A percentile compares a stretch with the other conserved stretches of the same genome.
These are phyloP conservation scores for Chlorella sp. DNA, from an alignment of 139 green algal species.

Conservation along the genomic window DNA sequence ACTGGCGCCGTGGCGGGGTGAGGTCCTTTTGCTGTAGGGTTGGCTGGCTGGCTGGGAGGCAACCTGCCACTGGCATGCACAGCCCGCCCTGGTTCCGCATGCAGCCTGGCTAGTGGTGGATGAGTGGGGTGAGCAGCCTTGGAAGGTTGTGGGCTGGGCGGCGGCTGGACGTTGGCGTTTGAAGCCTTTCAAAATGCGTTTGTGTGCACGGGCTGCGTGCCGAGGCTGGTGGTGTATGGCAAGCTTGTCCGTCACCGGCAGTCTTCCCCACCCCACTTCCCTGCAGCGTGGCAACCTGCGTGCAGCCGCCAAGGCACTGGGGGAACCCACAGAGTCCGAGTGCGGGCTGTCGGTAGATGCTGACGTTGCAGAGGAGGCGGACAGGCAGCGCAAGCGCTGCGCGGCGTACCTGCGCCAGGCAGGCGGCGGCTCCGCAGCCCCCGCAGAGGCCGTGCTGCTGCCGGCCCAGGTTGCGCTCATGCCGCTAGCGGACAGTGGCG, in stretches of 20 bases:
- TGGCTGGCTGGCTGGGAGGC: no score
- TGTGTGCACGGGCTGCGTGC: no score
- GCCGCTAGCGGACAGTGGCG: neutral
- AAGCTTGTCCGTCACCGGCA: no score
- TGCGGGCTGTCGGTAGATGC: conserved; percentile 35
- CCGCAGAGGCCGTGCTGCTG: neutral
- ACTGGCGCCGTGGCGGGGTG: conserved; percentile 36
- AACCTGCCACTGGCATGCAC: no score
- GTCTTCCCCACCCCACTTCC: neutral
- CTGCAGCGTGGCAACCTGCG: conserved; percentile 1
- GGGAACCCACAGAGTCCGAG: conserved; percentile 1
- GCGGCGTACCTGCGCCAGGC: neutral
- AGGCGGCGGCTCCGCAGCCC: neutral
- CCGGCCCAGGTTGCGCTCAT: neutral
- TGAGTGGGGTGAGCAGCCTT: no score
- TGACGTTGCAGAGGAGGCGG: conserved; percentile 38
- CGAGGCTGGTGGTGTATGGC: no score
- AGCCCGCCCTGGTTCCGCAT: no score
- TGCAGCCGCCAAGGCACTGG: conserved; percentile 6
- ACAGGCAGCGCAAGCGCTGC: conserved; percentile 11
- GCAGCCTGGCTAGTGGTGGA: no score
- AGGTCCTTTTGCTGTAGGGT: no score
- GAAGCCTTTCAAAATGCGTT: no score
- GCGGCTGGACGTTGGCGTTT: no score
- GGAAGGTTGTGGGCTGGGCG: no score